These are phyloP conservation scores for Rutstroemia sp. DNA, from an alignment of 2,329 filamentous ascomycete genomes.

Conservation along the genomic window DNA sequence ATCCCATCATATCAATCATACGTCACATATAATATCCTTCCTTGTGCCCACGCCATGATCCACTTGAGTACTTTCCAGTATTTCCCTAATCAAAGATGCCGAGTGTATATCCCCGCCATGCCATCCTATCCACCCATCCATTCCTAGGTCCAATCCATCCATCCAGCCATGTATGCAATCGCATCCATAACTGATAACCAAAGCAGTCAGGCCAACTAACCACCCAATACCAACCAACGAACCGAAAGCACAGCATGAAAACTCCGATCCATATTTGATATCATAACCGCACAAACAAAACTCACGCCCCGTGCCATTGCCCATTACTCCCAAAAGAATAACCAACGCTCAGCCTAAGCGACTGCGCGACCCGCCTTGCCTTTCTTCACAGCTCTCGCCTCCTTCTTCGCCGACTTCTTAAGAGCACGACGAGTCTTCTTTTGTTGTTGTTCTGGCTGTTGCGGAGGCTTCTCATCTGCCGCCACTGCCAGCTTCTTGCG, in stretches of 20 bases:
- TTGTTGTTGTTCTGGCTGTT: not conserved
- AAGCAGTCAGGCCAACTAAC: no score
- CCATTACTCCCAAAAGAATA: constrained; percentile 2
- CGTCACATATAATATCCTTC: no score
- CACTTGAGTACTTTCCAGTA: no score
- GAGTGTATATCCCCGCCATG: not conserved
- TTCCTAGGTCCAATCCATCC: not conserved
- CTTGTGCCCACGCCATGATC: no score
- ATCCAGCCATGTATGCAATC: constrained; percentile 1
- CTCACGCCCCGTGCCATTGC: not conserved
- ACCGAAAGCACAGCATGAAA: not conserved
- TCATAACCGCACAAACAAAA: not conserved
- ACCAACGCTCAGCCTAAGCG: not conserved
- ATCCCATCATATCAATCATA: no score
- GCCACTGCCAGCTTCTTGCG: constrained; percentile 8
- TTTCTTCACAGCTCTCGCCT: constrained; percentile 3
- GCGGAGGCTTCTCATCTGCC: not conserved
- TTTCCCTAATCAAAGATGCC: no score
- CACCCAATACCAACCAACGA: no score
- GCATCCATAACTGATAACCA: no score
- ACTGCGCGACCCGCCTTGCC: not conserved
- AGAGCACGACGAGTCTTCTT: not conserved
- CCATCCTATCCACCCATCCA: not conserved
- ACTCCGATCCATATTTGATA: not conserved
- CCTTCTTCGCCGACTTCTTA: constrained; percentile 3